A percentile compares a stretch with the other conserved stretches of the same genome.
Conservation (phyloP, 345 rosid species). For the Aurinia saxatilis region DNA sequence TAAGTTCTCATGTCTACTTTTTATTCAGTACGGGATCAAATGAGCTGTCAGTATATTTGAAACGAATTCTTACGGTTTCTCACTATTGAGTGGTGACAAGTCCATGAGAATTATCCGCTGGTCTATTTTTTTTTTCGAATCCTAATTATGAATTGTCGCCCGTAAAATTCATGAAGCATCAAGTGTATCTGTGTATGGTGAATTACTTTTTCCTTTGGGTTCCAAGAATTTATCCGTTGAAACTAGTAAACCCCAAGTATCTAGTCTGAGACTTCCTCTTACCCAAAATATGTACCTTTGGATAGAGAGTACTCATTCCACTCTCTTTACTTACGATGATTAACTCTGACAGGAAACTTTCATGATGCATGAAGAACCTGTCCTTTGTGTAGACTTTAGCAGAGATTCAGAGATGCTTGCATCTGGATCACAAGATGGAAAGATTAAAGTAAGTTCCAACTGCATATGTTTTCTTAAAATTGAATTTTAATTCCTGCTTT, state of each 20-base stretch:
- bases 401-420: slow-evolving; percentile 98
- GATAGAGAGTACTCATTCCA: slow-evolving; percentile 4
- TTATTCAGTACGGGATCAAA: not conserved
- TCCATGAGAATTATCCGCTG: not conserved
- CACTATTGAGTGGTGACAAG: not conserved
- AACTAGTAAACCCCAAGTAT: not conserved
- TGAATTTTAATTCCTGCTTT: not conserved
- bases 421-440: slow-evolving; percentile 95
- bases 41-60: slow-evolving; percentile 1
- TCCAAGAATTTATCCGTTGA: not conserved
- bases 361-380: slow-evolving; percentile 99
- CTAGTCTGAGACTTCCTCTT: slow-evolving; percentile 1
- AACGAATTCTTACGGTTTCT: not conserved
- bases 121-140: not conserved
- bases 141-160: not conserved
- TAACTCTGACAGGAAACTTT: slow-evolving; percentile 73
- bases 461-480: not conserved
- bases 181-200: not conserved
- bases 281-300: not conserved
- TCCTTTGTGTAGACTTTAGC: slow-evolving; percentile 95
- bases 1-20: slow-evolving; percentile 30
- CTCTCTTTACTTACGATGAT: slow-evolving; percentile 13
- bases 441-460: slow-evolving; percentile 64
- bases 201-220: not conserved
- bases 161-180: not conserved